Conservation (phyloP, 768 basidiomycete genomes). For the Tulasnella sp. region DNA sequence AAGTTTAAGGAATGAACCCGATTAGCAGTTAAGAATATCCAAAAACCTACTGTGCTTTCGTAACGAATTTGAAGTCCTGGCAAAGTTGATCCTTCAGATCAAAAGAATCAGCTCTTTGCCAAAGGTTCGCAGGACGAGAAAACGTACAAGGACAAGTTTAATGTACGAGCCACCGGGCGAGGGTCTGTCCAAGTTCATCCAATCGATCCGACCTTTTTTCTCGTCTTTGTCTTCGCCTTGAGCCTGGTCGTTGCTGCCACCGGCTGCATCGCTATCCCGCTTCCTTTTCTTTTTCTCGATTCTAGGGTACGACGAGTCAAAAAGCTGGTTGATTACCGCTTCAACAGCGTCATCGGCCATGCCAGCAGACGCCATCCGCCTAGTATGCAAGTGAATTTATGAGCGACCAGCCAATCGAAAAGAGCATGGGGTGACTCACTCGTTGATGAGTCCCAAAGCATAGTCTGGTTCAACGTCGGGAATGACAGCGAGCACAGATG, state of each 20-base stretch:
- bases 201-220: slow-evolving; percentile 41
- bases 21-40: background rate
- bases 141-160: slow-evolving; percentile 39
- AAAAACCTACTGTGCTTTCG: slow-evolving; percentile 31
- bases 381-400: background rate
- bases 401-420: background rate
- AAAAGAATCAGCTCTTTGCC: slow-evolving; percentile 11
- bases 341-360: slow-evolving; percentile 33
- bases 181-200: slow-evolving; percentile 36
- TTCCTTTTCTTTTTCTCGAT: slow-evolving; percentile 31
- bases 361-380: slow-evolving; percentile 24
- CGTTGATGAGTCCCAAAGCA: slow-evolving; percentile 36
- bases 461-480: slow-evolving; percentile 57
- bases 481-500: slow-evolving; percentile 30
- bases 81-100: slow-evolving; percentile 39
- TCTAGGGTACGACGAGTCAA: slow-evolving; percentile 50
- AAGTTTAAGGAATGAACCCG: no score
- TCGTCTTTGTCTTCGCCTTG: slow-evolving; percentile 21
- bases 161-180: slow-evolving; percentile 38
- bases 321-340: slow-evolving; percentile 44
- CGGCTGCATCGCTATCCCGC: slow-evolving; percentile 24
- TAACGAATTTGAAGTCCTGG: slow-evolving; percentile 45
- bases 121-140: background rate
- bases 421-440: slow-evolving; percentile 20
- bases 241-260: slow-evolving; percentile 13